A percentile compares a stretch with the other conserved stretches of the same genome.
phyloP scores from a whole-genome alignment of 148 eudicot species.

The Amaranthus hypochondriacus region DNA sequence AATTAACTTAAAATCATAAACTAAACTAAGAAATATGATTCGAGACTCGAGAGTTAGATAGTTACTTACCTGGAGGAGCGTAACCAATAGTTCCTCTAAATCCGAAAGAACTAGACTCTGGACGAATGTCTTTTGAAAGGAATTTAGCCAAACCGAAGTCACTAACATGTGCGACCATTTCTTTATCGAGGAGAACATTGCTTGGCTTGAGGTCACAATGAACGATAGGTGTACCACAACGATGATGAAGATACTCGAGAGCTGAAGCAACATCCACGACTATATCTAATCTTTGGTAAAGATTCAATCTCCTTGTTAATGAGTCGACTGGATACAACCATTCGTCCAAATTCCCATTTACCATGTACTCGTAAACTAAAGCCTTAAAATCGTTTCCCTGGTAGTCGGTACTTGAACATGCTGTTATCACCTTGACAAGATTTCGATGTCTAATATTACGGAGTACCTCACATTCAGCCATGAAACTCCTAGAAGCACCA shows the following conservation, averaged over 20 bases:
- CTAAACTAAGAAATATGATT: too few relatives aligned
- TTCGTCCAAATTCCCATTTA: conserved; percentile 17
- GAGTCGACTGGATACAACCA: conserved; percentile 9
- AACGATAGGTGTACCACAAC: conserved; percentile 15
- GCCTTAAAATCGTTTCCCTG: conserved; percentile 21
- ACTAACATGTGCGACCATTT: too few relatives aligned
- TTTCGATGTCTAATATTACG: conserved; percentile 16
- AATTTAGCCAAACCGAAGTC: conserved; percentile 32
- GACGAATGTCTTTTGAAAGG: neutral
- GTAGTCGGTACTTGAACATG: conserved; percentile 19
- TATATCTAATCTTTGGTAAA: conserved; percentile 13
- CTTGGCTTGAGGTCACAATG: conserved; percentile 5
- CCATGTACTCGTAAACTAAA: conserved; percentile 19
- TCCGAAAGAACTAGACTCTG: conserved; percentile 18
- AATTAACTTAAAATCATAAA: too few relatives aligned
- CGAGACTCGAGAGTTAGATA: too few relatives aligned
- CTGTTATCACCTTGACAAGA: conserved; percentile 19
- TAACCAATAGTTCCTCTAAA: conserved; percentile 27
- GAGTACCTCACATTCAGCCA: conserved; percentile 19
- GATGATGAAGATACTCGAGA: conserved; percentile 34
- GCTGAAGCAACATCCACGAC: conserved; percentile 35
- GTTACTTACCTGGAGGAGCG: conserved; percentile 23
- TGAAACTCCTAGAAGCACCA: conserved; percentile 17
- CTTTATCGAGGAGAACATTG: too few relatives aligned
- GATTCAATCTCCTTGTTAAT: neutral